Evolutionary conservation across 2,329 filamentous ascomycete genomes (phyloP).

Genomic region (Colletotrichum musae): DNA sequence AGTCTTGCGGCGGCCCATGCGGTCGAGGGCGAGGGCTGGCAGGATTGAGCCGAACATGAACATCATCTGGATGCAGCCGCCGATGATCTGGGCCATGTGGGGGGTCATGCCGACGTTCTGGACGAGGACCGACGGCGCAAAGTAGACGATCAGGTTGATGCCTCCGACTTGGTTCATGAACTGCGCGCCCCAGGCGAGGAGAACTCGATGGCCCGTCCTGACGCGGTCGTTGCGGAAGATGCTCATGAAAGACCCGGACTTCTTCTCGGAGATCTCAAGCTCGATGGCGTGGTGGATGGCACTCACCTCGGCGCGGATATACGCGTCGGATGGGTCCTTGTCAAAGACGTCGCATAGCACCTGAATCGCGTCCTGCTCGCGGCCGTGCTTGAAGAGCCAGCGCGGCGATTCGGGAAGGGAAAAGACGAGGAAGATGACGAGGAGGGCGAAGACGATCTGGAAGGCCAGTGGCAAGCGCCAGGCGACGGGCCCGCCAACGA

Average conservation of each 20-base stretch:
- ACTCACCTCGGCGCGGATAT: conserved; percentile 51
- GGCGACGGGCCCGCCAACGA: conserved; percentile 45
- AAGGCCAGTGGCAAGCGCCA: conserved; percentile 48
- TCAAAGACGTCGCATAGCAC: conserved; percentile 58
- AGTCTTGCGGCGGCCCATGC: conserved; percentile 56
- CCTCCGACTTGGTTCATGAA: conserved; percentile 66
- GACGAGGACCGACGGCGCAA: conserved; percentile 50
- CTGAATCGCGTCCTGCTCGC: conserved; percentile 52
- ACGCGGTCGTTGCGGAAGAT: conserved; percentile 60
- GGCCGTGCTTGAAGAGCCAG: conserved; percentile 56
- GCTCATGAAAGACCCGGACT: conserved; percentile 54
- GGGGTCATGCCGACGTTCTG: conserved; percentile 51
- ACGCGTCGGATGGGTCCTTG: conserved; percentile 51
- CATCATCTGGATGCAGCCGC: conserved; percentile 55
- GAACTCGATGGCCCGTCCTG: conserved; percentile 58
- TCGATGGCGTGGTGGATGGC: conserved; percentile 60
- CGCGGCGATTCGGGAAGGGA: conserved; percentile 58
- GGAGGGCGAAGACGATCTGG: conserved; percentile 53
- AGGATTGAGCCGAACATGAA: conserved; percentile 55
- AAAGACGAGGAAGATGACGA: conserved; percentile 52
- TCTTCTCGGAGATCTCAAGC: conserved; percentile 48
- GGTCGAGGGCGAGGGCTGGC: conserved; percentile 52
- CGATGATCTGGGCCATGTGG: conserved; percentile 51
- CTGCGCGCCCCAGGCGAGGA: conserved; percentile 63
- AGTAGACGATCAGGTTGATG: conserved; percentile 61